Evolutionary conservation across 2,329 filamentous ascomycete genomes (phyloP).

Genomic region (Fusarium sp.): DNA sequence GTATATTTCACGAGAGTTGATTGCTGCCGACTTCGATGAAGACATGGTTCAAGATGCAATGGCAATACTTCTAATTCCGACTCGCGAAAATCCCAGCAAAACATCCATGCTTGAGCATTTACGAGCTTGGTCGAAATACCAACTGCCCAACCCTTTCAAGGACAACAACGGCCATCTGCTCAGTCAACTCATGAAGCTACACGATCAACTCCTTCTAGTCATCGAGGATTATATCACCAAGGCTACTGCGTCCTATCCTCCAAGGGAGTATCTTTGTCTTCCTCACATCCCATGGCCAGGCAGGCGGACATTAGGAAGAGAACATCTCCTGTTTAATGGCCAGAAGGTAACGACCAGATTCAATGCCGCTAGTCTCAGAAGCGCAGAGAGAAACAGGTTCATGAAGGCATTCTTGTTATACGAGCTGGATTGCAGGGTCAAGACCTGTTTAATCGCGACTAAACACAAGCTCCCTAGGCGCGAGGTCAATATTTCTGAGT

Average conservation of each 20-base stretch:
- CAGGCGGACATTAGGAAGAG: background rate
- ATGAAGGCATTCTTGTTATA: background rate
- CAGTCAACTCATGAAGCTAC: background rate
- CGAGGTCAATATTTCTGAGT: background rate
- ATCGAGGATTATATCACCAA: conserved; percentile 1
- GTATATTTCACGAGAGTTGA: background rate
- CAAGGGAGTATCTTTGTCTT: background rate
- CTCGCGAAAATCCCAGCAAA: no score
- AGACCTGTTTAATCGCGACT: background rate
- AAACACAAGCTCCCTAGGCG: no score
- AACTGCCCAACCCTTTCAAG: background rate
- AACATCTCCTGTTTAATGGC: background rate
- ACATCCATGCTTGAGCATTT: background rate
- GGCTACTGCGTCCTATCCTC: background rate
- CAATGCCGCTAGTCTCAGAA: background rate
- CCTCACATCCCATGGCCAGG: background rate
- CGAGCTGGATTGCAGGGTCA: background rate
- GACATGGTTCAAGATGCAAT: background rate
- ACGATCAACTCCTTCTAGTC: background rate
- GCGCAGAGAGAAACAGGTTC: background rate
- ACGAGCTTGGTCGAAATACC: background rate
- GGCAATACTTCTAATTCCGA: background rate
- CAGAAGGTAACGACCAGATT: background rate
- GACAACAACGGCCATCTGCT: background rate
- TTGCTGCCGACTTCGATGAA: background rate